Percentiles rank a stretch among this genome's conserved stretches.
phyloP scores from a whole-genome alignment of 306 rosid genomes.

The Dryas drummondii region DNA sequence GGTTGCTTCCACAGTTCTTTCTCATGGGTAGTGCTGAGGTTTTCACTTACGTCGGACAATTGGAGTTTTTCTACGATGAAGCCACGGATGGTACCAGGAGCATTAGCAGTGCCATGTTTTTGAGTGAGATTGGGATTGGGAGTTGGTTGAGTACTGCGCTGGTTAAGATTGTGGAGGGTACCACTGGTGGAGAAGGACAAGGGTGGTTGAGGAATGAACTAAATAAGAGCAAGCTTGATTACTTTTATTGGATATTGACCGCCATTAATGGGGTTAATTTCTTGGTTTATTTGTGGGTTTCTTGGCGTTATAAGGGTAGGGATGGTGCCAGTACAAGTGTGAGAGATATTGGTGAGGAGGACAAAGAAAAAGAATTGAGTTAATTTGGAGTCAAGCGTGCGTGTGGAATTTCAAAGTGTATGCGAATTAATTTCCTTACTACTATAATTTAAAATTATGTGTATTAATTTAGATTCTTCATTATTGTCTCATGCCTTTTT shows the following conservation, averaged over 20 bases:
- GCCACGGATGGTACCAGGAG: constrained; percentile 66
- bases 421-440: too few relatives aligned
- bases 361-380: background rate
- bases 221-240: constrained; percentile 42
- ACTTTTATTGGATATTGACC: constrained; percentile 53
- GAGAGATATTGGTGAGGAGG: constrained; percentile 14
- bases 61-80: constrained; percentile 67
- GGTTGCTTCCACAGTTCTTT: constrained; percentile 64
- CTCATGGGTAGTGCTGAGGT: constrained; percentile 57
- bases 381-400: too few relatives aligned
- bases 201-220: constrained; percentile 55
- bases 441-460: too few relatives aligned
- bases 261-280: constrained; percentile 40
- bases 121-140: constrained; percentile 54
- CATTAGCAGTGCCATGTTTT: constrained; percentile 53
- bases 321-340: background rate
- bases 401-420: too few relatives aligned
- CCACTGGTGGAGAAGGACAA: constrained; percentile 34
- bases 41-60: constrained; percentile 64
- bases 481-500: too few relatives aligned
- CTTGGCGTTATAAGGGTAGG: constrained; percentile 33
- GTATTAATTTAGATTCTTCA: too few relatives aligned
- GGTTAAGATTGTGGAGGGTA: constrained; percentile 36
- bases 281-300: constrained; percentile 35
- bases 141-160: constrained; percentile 52